Base-by-base conservation (phyloP, 306 rosid genomes). In the Pterocarpus santalinus region DNA sequence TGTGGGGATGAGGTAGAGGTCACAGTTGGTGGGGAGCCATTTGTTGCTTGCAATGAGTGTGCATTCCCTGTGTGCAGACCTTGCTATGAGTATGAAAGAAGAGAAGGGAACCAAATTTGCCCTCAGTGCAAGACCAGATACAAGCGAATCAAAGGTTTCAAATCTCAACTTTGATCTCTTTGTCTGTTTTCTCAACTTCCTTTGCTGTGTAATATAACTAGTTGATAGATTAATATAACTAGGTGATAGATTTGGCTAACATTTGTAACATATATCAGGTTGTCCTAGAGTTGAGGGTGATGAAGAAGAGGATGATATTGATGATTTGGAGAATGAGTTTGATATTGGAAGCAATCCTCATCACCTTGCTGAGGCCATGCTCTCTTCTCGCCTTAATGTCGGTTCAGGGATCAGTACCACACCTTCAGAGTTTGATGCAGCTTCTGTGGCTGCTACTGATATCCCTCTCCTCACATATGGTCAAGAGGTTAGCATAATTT, bases 101-200 rank as follows among this genome's bases (percentile, higher is more conserved):
- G 92, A 82, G 98, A 94, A 72, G 98, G 98, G n/a, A 94, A 89
- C 85, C 94, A 94, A 80, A 89, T 87, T 30, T 94, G 98, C 10
- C 98, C 98, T 65, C 98, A 94, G 61, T 94, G 98, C 84, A 94
- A 92, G 84, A 94, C 98, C 80, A 84, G 91, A 88, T 94, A 88
- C 91, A 94, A 92, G 69, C 91, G 98, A 79, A 46, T 90, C 81
- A 94, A 90, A 84, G 98, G 98, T 88, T 58, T n/a, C 49, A 70
- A 33, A 39, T 57, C 17, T 35, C 30, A 15, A 7, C 74, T 53
- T 16, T 47, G 3, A 28, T 61, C 8, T 46, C 30, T 78, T 41
- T 43, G 13, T 16, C 5, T 5, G 61, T 55, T 14, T 55, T 55
- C 10, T 47, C 10, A 55, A 16, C 32, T n/a, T 4, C 30, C 61